Evolutionary conservation across 2,329 filamentous ascomycete species (phyloP).

Genomic region (Raffaelea ambrosiae): DNA sequence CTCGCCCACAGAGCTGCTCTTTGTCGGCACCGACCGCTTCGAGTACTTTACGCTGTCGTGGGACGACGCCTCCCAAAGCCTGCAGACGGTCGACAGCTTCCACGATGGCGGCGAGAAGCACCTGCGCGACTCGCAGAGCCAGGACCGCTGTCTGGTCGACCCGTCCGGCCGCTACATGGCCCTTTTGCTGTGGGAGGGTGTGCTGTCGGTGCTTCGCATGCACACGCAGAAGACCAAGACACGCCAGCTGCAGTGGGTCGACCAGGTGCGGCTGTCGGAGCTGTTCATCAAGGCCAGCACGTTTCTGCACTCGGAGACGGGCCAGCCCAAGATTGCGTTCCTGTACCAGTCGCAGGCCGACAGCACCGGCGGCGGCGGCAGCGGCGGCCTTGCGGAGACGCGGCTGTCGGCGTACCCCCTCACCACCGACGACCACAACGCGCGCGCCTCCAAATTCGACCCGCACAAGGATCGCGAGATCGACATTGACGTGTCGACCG

Average conservation of each 20-base stretch:
- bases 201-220: conserved; percentile 46
- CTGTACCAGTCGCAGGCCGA: conserved; percentile 47
- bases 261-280: conserved; percentile 49
- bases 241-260: conserved; percentile 38
- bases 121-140: conserved; percentile 71
- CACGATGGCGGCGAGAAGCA: conserved; percentile 48
- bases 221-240: conserved; percentile 34
- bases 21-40: conserved; percentile 82
- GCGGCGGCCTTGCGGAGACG: too few relatives aligned
- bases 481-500: conserved; percentile 44
- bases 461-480: conserved; percentile 45
- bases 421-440: conserved; percentile 49
- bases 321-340: conserved; percentile 49
- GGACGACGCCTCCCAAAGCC: conserved; percentile 49
- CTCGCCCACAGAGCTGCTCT: conserved; percentile 72
- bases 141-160: conserved; percentile 77
- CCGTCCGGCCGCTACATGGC: conserved; percentile 58
- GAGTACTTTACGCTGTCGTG: conserved; percentile 88
- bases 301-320: conserved; percentile 50
- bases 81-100: conserved; percentile 44
- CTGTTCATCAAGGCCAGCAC: conserved; percentile 50
- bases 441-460: conserved; percentile 45
- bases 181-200: conserved; percentile 53
- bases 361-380: conserved; percentile 37
- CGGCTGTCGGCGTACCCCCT: conserved; percentile 51